Evolutionary conservation across 1,284 basidiomycete species (phyloP), one percentile per base, ranked within the genome.

Genomic region (Fomes fomentarius): DNA sequence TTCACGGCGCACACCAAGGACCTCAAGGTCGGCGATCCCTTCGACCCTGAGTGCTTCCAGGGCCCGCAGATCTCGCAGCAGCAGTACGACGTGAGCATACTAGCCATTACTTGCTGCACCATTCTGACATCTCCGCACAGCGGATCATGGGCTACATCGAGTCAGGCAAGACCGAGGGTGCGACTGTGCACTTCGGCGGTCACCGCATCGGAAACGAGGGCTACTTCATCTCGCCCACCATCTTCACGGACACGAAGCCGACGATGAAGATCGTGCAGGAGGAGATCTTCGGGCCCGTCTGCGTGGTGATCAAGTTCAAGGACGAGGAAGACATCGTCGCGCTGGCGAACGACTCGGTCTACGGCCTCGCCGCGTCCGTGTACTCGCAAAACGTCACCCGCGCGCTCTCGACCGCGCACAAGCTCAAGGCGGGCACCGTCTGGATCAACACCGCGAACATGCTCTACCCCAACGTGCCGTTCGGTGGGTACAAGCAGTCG

Each of bases 271-370:
- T 98, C 67, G 88, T 92, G 57, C 74, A 82, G 66, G 95, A 97
- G 75, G 95, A 97, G 75, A 94, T 96, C 68, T 94, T 95, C 66
- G 94, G 93, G 6, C 94, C 94, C 40, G 89, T 93, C 45, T 83
- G 83, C 52, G 87, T 88, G 28, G 73, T 92, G 12, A 81, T 87
- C 72, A 88, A 87, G 71, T 92, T 92, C 71, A 75, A 82, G 60
- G 78, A 84, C 50, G 85, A 87, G 61, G 76, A 72, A 30, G 79
- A 67, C 64, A 87, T 92, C 39, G 76, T 96, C 67, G 74, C 71
- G 42, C 79, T 85, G 66, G 95, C 94, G 51, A 96, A 97, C 74
- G 87, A 96, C 71, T 89, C 89, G 1, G 66, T 84, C 21, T 95
- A 96, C 74, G 96, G 96, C 61, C 65, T 71, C 43, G 85, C 88